Percentiles rank a stretch among this genome's conserved stretches.
Evolutionary conservation across 208 protist species (phyloP).

Genomic region (Lotmaria passim): DNA sequence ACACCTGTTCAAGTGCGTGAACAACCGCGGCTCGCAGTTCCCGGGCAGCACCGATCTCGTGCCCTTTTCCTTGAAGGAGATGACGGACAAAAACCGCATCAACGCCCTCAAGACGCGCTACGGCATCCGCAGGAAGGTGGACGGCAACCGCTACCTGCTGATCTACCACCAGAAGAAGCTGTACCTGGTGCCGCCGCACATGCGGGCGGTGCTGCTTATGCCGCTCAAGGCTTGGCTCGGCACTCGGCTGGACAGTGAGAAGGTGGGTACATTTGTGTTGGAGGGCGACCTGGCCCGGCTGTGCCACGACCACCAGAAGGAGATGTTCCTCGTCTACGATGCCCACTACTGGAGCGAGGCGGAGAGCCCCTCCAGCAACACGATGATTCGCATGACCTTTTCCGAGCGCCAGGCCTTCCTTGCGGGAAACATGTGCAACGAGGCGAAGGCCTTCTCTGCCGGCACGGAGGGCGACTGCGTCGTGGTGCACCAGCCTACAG

Average conservation of each 20-base stretch:
- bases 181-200: conserved; percentile 81
- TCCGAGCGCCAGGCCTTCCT: conserved; percentile 65
- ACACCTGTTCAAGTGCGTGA: conserved; percentile 63
- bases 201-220: conserved; percentile 76
- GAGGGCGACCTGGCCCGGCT: conserved; percentile 74
- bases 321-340: conserved; percentile 83
- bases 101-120: conserved; percentile 64
- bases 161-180: conserved; percentile 45
- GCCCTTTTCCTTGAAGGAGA: conserved; percentile 72
- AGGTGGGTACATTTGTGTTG: conserved; percentile 63
- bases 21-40: conserved; percentile 58
- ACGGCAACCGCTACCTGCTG: conserved; percentile 63
- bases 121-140: conserved; percentile 67
- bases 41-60: conserved; percentile 55
- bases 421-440: conserved; percentile 46
- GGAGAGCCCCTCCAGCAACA: conserved; percentile 45
- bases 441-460: conserved; percentile 48
- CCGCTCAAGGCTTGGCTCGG: conserved; percentile 68
- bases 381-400: conserved; percentile 67
- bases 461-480: conserved; percentile 54
- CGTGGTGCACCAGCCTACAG: conserved; percentile 67
- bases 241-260: conserved; percentile 35
- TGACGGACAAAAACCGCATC: conserved; percentile 74
- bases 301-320: conserved; percentile 48
- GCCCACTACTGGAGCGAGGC: conserved; percentile 78